Percentiles rank a stretch among this genome's conserved stretches.
These are phyloP conservation scores for Rhexocercosporidium sp. DNA, from an alignment of 2,329 filamentous ascomycete genomes.

Conservation along the genomic window DNA sequence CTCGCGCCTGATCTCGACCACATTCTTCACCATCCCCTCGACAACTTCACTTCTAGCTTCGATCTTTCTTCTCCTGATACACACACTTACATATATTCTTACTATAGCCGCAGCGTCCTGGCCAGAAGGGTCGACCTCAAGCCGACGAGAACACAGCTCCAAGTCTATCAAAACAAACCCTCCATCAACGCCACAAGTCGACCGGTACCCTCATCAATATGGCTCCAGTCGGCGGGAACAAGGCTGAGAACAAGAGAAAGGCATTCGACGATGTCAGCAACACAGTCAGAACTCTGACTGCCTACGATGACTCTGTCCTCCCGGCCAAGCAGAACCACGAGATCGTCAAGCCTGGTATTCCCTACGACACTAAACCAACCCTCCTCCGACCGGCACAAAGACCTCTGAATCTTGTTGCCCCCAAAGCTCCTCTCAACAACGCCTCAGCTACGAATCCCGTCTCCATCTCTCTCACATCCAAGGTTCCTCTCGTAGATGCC, in stretches of 20 bases:
- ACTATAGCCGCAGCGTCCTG: conserved; percentile 70
- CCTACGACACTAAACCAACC: conserved; percentile 49
- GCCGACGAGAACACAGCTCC: conserved; percentile 73
- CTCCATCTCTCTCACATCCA: conserved; percentile 31
- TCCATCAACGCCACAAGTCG: conserved; percentile 86
- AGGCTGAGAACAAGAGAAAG: conserved; percentile 73
- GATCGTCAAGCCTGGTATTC: conserved; percentile 37
- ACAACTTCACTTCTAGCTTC: conserved; percentile 27
- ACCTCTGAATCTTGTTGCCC: conserved; percentile 45
- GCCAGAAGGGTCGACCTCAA: conserved; percentile 62
- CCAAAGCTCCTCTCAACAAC: conserved; percentile 27
- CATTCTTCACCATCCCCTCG: conserved; percentile 32
- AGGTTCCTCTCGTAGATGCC: conserved; percentile 39
- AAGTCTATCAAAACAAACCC: conserved; percentile 56
- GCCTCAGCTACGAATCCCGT: conserved; percentile 19
- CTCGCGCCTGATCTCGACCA: conserved; percentile 24
- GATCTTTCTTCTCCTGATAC: background rate
- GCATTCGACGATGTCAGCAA: conserved; percentile 87
- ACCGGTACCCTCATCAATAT: conserved; percentile 63
- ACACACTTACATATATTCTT: conserved; percentile 38
- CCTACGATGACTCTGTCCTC: conserved; percentile 62
- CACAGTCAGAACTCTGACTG: conserved; percentile 49
- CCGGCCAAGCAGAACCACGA: conserved; percentile 48
- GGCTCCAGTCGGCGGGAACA: conserved; percentile 60
- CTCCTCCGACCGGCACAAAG: conserved; percentile 67